Base-by-base conservation (phyloP, 352 stramenopile species). In the Phytophthora pluvialis region DNA sequence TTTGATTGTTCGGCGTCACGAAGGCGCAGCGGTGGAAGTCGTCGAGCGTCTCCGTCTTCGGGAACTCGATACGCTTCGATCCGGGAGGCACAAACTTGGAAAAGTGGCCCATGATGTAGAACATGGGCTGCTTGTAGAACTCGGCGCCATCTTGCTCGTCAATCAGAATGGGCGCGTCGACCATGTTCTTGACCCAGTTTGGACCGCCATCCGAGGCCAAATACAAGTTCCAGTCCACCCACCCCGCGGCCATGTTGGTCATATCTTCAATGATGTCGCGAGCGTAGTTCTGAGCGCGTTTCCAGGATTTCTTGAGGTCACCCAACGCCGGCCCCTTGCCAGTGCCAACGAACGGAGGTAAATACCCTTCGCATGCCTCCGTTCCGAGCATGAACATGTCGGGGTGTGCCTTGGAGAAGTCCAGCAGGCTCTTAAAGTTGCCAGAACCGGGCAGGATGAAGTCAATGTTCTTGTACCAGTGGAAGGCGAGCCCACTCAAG, bases 141-240 rank as follows among this genome's bases (percentile, higher is more conserved):
- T 21, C 21, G 39, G 16, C n/a, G 16, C 39, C 39, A 12, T 45
- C 21, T 5, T 28, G 16, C n/a, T 88, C 80, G 60, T 90, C 80
- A 1, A 89, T 57, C 18, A 95, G 52, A 43, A 94, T 90, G 0
- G 84, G 84, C 15, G 87, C 64, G 36, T 95, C 87, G n/a, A 91
- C 84, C 6, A 73, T 36, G 72, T 94, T 94, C 31, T 70, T 40
- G 25, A 71, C 65, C 82, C 91, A 93, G 50, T 87, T 94, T 0
- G 90, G 90, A 0, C 89, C 90, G 11, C 81, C 80, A 9, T 45
- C 61, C 32, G 73, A 80, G 58, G 90, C 72, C 18, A 97, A 75
- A 45, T 81, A 69, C 9, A 96, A 55, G 67, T 97, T 97, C 88
- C 89, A 97, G 78, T 97, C 86, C 18, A 70, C 91, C 88, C 88